A percentile compares a stretch with the other conserved stretches of the same genome.
These are phyloP conservation scores for Vanrija sp. DNA, from an alignment of 1,284 basidiomycete species.

Conservation along the genomic window DNA sequence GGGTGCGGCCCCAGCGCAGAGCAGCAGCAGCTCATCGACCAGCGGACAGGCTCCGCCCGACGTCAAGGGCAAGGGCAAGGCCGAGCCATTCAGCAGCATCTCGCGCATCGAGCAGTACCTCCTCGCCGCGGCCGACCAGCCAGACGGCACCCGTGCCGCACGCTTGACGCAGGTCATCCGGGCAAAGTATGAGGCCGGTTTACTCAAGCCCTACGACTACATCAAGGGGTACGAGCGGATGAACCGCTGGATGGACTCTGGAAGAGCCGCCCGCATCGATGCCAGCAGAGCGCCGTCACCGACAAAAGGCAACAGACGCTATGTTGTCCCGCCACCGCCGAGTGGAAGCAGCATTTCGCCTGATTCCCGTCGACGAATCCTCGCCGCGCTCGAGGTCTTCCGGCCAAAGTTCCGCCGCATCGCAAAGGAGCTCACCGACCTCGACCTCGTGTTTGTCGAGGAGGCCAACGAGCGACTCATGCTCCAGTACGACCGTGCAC, in stretches of 20 bases:
- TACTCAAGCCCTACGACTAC: conserved; percentile 94
- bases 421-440: conserved; percentile 81
- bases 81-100: conserved; percentile 18
- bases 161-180: conserved; percentile 87
- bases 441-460: conserved; percentile 97
- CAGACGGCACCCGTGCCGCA: conserved; percentile 83
- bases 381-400: conserved; percentile 66
- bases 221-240: conserved; percentile 87
- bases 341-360: conserved; percentile 58
- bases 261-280: conserved; percentile 53
- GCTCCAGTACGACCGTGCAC: conserved; percentile 92
- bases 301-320: conserved; percentile 5
- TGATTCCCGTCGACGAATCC: conserved; percentile 81
- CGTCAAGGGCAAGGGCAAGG: conserved; percentile 15
- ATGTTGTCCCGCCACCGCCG: conserved; percentile 12
- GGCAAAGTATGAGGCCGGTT: conserved; percentile 93
- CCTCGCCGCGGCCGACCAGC: conserved; percentile 92
- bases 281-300: conserved; percentile 8
- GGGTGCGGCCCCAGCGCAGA: not conserved
- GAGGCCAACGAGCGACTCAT: conserved; percentile 94
- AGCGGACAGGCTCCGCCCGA: not conserved
- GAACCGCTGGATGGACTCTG: conserved; percentile 83
- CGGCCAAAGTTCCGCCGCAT: conserved; percentile 90
- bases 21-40: not conserved
- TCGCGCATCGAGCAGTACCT: conserved; percentile 59